phyloP scores from a whole-genome alignment of 768 basidiomycete species.

The Pleurotus tuoliensis region DNA sequence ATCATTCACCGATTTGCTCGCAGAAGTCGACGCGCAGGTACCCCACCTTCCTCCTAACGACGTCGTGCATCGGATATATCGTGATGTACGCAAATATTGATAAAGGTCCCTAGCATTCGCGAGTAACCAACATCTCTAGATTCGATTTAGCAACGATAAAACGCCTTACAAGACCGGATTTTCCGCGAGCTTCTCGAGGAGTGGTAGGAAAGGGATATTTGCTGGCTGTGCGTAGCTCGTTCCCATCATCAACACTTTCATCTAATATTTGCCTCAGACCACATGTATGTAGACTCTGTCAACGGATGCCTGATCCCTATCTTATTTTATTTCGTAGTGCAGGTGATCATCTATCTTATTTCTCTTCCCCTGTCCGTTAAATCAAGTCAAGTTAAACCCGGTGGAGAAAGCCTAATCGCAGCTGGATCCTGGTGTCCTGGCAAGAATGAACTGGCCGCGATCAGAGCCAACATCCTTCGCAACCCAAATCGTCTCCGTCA shows the following conservation, averaged over 20 bases:
- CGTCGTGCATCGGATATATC: slow-evolving; percentile 87
- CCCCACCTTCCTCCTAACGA: slow-evolving; percentile 91
- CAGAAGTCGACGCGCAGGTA: slow-evolving; percentile 75
- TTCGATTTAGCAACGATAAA: slow-evolving; percentile 91
- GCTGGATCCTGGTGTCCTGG: slow-evolving; percentile 79
- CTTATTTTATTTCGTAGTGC: not conserved
- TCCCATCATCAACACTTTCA: not conserved
- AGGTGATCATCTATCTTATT: slow-evolving; percentile 4
- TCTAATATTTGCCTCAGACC: slow-evolving; percentile 37
- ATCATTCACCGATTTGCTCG: slow-evolving; percentile 59
- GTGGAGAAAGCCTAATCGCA: slow-evolving; percentile 67
- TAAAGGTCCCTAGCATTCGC: not conserved
- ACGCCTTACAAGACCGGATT: slow-evolving; percentile 90
- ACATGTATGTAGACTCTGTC: slow-evolving; percentile 39
- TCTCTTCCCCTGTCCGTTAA: not conserved
- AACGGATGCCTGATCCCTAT: not conserved
- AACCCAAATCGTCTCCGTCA: slow-evolving; percentile 59
- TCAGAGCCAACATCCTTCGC: slow-evolving; percentile 64
- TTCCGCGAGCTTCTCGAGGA: slow-evolving; percentile 82
- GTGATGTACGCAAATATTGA: slow-evolving; percentile 57
- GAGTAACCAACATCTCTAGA: slow-evolving; percentile 29
- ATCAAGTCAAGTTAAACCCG: slow-evolving; percentile 50
- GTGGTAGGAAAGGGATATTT: slow-evolving; percentile 87
- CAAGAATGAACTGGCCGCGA: slow-evolving; percentile 72
- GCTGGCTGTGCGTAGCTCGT: slow-evolving; percentile 63